Percentiles rank a stretch among this genome's conserved stretches.
These are phyloP conservation scores for Acanthamoeba rhysodes DNA, from an alignment of 208 protist species.

Conservation along the genomic window DNA sequence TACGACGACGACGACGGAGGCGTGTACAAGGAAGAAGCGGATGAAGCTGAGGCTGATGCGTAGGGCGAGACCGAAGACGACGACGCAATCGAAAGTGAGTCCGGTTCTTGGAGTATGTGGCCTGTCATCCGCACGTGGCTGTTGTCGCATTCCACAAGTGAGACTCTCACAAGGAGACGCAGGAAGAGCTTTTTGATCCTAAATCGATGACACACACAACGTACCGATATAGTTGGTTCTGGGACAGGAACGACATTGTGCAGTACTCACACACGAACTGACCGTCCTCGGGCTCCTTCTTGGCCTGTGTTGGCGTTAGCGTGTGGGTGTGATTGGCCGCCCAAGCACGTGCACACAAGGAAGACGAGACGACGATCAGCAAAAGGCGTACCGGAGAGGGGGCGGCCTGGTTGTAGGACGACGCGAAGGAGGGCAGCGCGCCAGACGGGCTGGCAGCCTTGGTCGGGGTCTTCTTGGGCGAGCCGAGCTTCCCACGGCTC, in stretches of 20 bases:
- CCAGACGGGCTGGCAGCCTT: neutral
- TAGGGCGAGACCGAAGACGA: neutral
- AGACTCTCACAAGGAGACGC: neutral
- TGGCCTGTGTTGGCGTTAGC: neutral
- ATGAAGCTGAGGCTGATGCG: neutral
- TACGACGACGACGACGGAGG: neutral
- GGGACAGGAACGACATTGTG: neutral
- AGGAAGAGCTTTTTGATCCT: neutral
- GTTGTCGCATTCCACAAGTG: neutral
- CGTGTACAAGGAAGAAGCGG: neutral
- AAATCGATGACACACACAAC: neutral
- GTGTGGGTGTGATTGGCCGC: too few species aligned
- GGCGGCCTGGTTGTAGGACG: neutral
- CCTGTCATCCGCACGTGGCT: slow-evolving; percentile 16
- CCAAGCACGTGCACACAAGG: neutral
- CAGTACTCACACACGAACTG: neutral
- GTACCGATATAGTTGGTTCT: slow-evolving; percentile 39
- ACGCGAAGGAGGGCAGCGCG: slow-evolving; percentile 8
- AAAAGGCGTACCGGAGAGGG: slow-evolving; percentile 21
- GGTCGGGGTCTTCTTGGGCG: neutral
- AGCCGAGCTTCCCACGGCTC: neutral
- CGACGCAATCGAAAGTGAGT: neutral
- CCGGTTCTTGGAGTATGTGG: neutral
- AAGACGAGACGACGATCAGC: neutral
- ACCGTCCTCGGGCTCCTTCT: neutral